phyloP scores from a whole-genome alignment of 148 eudicot genomes.

The Chenopodium suecicum region DNA sequence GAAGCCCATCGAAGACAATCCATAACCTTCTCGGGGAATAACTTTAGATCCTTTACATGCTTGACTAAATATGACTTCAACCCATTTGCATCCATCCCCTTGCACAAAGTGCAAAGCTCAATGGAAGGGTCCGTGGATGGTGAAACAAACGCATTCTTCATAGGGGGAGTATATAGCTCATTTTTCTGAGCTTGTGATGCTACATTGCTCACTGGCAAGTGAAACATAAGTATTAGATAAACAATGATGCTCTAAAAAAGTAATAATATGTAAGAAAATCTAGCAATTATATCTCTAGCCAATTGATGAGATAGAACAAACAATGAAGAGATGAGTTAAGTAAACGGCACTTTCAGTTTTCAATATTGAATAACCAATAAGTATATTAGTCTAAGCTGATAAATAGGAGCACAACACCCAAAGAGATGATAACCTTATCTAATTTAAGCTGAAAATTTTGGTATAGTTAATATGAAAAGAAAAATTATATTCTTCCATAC shows the following conservation, averaged over 20 bases:
- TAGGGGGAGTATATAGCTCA: not conserved
- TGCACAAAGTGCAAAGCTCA: constrained; percentile 5
- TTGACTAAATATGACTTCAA: constrained; percentile 14
- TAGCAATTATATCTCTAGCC: not conserved
- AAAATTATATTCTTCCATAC: too few species aligned
- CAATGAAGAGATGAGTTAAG: not conserved
- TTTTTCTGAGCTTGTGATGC: constrained; percentile 8
- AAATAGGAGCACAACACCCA: not conserved
- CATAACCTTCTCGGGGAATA: constrained; percentile 6
- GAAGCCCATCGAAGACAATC: constrained; percentile 8
- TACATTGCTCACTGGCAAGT: not conserved
- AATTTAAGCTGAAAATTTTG: not conserved
- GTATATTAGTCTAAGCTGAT: not conserved
- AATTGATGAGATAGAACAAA: constrained; percentile 1
- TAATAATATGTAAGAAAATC: not conserved
- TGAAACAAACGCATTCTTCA: constrained; percentile 1
- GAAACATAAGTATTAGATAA: not conserved
- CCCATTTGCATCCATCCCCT: constrained; percentile 11
- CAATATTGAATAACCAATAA: not conserved
- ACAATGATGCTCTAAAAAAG: not conserved
- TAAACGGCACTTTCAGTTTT: not conserved
- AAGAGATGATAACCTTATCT: not conserved
- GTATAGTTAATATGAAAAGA: too few species aligned
- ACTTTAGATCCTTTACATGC: constrained; percentile 10
- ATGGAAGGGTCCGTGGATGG: not conserved